Base-by-base conservation (phyloP, 2,329 filamentous ascomycete species). In the Fusarium fracticaudum region DNA sequence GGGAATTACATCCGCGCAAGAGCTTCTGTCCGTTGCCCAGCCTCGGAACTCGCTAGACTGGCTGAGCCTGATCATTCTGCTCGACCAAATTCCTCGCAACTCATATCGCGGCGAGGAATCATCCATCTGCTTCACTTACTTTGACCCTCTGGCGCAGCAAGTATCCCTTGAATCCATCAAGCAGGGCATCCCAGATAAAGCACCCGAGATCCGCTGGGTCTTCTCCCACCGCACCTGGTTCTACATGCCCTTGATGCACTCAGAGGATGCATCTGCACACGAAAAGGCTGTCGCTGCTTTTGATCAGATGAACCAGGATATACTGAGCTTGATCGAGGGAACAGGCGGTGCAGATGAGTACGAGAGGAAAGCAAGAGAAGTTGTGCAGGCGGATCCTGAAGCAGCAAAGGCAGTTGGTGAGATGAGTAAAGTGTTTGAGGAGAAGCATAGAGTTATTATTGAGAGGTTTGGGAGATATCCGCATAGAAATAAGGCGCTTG, bases 71-170 rank as follows among this genome's bases (percentile, higher is more conserved):
- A 75, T 90, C 10, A 74, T 92, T 5, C 83, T 92, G 5, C 84
- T 92, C 6, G 91, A 92, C 71, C 91, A 92, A 76, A 84, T 92
- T 47, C 85, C 90, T 1, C 87, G 91, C 5, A 92, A 92, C 77
- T 85, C 89, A 71, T 90, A 87, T 80, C 89, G 91, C 20, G 86
- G 84, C 1, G 81, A 83, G 1, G 80, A 88, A 31, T 79, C 83
- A 1, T 71, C 59, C 5, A 48, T 87, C 6, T 80, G 87, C 17
- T 92, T 91, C 76, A 81, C 67, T 3, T 84, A 87, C 72, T 91
- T 90, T 72, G 90, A 92, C 73, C 85, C 85, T 12, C 80, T 92
- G 6, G 84, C 87, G 0, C 80, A 81, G n/a, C 81, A 85, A 5
- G 77, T 91, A 12, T 77, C 85, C 2, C 58, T 77, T 8, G 60